Evolutionary conservation across 306 rosid species (phyloP).

Genomic region (Rosa multiflora): DNA sequence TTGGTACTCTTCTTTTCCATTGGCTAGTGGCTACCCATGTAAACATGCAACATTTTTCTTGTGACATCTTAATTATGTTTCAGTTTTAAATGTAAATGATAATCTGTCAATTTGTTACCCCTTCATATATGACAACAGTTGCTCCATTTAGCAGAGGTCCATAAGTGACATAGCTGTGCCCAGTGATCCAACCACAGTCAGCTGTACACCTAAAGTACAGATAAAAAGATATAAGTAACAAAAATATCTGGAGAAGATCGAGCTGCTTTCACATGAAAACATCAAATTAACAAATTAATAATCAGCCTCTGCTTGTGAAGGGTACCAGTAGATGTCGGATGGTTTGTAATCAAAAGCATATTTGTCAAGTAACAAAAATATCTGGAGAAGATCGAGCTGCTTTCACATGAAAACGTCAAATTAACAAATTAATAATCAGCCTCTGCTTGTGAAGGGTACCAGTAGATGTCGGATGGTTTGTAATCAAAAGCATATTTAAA

Average conservation of each 20-base stretch:
- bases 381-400: background rate
- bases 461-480: conserved; percentile 80
- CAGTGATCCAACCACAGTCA: conserved; percentile 99
- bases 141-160: conserved; percentile 98
- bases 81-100: conserved; percentile 13
- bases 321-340: conserved; percentile 85
- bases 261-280: conserved; percentile 23
- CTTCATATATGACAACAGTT: conserved; percentile 67
- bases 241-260: background rate
- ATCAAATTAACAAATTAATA: conserved; percentile 16
- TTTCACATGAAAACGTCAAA: conserved; percentile 19
- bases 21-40: conserved; percentile 20
- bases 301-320: conserved; percentile 23
- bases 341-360: conserved; percentile 95
- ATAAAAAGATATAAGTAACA: conserved; percentile 12
- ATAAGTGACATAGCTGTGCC: conserved; percentile 97
- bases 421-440: conserved; percentile 20
- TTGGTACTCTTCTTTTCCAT: conserved; percentile 7
- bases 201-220: conserved; percentile 83
- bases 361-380: conserved; percentile 32
- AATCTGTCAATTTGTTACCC: conserved; percentile 56
- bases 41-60: conserved; percentile 5
- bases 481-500: conserved; percentile 97
- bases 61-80: conserved; percentile 9
- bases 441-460: conserved; percentile 51